Evolutionary conservation across 441 rosid species (phyloP).

Genomic region (Gossypium davidsonii): DNA sequence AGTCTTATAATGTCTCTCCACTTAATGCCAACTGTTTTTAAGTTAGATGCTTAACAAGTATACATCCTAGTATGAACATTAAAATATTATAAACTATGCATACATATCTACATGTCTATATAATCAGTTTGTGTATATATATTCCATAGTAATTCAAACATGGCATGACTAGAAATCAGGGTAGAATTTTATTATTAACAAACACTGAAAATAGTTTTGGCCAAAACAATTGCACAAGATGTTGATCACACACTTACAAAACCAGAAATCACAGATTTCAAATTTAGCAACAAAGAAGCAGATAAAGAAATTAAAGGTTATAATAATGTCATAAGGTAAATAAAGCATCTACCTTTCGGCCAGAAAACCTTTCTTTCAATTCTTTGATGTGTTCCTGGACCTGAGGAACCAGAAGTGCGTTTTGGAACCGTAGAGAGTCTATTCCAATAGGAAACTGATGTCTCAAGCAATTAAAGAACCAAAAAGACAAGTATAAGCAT

Average conservation of each 20-base stretch:
- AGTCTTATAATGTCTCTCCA: background rate
- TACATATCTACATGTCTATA: background rate
- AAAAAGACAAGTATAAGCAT: background rate
- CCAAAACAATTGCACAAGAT: background rate
- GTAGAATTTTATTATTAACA: background rate
- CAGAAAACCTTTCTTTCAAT: slow-evolving; percentile 84
- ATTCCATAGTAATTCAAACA: background rate
- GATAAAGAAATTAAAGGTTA: background rate
- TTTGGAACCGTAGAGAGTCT: slow-evolving; percentile 78
- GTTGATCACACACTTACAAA: background rate
- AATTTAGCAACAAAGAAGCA: background rate
- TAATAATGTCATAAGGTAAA: background rate
- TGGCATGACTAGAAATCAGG: background rate
- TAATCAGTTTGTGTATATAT: background rate
- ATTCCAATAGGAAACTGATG: slow-evolving; percentile 96
- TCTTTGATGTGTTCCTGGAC: slow-evolving; percentile 80
- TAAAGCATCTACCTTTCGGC: slow-evolving; percentile 49
- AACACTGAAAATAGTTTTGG: background rate
- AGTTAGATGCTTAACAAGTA: background rate
- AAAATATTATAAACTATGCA: background rate
- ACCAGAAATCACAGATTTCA: background rate
- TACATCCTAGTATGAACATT: background rate
- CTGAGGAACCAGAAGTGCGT: slow-evolving; percentile 56
- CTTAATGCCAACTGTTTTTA: background rate
- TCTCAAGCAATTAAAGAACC: slow-evolving; percentile 19